phyloP scores from a whole-genome alignment of 176 grass and related monocot genomes.

The Zea luxurians region DNA sequence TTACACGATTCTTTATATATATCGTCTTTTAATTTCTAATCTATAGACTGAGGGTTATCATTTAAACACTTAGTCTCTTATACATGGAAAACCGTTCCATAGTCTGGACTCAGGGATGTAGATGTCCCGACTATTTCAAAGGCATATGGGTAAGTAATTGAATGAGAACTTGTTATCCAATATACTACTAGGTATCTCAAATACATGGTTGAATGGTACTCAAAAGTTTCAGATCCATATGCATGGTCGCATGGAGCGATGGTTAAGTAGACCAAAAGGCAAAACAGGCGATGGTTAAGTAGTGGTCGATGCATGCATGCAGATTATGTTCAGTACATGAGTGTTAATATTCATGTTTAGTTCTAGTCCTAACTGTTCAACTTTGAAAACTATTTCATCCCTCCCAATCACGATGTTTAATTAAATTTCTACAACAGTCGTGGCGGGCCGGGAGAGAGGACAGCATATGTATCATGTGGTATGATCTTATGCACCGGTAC shows the following conservation, averaged over 20 bases:
- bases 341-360: not conserved
- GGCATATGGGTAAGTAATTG: not conserved
- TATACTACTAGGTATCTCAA: not conserved
- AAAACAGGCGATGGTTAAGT: not conserved
- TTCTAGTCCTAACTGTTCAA: not conserved
- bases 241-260: not conserved
- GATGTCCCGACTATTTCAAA: not conserved
- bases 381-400: not conserved
- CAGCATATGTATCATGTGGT: conserved; percentile 33
- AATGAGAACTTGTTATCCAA: conserved; percentile 3
- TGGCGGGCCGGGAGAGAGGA: not conserved
- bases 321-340: not conserved
- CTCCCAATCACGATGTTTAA: not conserved
- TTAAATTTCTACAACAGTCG: not conserved
- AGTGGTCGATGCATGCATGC: conserved; percentile 16
- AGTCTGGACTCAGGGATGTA: too few relatives aligned
- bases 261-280: not conserved
- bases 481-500: conserved; percentile 48
- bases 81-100: too few relatives aligned
- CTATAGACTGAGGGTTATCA: too few relatives aligned
- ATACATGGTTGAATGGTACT: not conserved
- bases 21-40: too few relatives aligned
- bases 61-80: too few relatives aligned
- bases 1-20: too few relatives aligned
- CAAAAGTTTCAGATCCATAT: conserved; percentile 4